phyloP scores from a whole-genome alignment of 371 early-diverging fungal genomes.

The Actinomucor elegans region DNA sequence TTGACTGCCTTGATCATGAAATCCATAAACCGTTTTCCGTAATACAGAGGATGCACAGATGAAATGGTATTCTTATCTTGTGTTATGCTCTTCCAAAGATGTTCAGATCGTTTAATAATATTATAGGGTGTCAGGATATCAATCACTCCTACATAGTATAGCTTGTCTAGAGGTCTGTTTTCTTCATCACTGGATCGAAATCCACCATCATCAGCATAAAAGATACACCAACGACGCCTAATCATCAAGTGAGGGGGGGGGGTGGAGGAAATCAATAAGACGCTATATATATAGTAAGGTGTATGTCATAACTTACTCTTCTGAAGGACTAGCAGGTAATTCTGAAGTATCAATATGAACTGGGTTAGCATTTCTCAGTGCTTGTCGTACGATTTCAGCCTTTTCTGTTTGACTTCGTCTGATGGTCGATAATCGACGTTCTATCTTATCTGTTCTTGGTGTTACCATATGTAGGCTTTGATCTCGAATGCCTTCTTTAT shows the following conservation, averaged over 20 bases:
- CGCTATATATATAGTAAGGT: too few relatives aligned
- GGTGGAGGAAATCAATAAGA: too few relatives aligned
- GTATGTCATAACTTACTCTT: constrained; percentile 31
- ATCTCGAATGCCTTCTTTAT: constrained; percentile 85
- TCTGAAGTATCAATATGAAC: constrained; percentile 52
- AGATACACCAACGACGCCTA: constrained; percentile 66
- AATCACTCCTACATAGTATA: constrained; percentile 93
- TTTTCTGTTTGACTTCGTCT: constrained; percentile 46
- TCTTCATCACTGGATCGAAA: constrained; percentile 72
- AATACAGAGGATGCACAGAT: constrained; percentile 83
- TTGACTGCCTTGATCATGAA: constrained; percentile 66
- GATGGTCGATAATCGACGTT: constrained; percentile 8
- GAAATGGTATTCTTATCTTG: constrained; percentile 78
- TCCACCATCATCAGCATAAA: constrained; percentile 90
- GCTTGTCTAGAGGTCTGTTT: constrained; percentile 61
- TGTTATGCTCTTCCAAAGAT: constrained; percentile 78
- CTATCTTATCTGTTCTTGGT: constrained; percentile 42
- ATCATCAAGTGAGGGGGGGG: neutral
- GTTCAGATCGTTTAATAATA: constrained; percentile 78
- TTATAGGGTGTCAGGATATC: constrained; percentile 95
- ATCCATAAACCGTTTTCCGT: constrained; percentile 82
- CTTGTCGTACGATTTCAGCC: constrained; percentile 60
- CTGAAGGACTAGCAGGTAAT: constrained; percentile 43
- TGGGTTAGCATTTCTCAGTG: constrained; percentile 65
- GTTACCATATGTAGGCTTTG: constrained; percentile 81